These are phyloP conservation scores for Allomyces javanicus DNA, from an alignment of 192 early-diverging fungal species.

Conservation along the genomic window DNA sequence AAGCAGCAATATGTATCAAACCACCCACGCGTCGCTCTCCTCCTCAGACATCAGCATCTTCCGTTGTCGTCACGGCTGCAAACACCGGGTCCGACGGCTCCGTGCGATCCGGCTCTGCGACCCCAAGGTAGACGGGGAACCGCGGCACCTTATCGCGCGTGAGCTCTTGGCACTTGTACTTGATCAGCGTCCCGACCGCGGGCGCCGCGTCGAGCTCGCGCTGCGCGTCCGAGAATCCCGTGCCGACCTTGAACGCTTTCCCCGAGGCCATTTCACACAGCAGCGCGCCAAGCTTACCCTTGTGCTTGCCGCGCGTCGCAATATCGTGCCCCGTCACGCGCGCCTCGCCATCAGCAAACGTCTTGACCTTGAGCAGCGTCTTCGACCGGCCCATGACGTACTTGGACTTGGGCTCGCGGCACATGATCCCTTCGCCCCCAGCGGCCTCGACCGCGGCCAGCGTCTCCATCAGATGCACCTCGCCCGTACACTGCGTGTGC, in stretches of 20 bases:
- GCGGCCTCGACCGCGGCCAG: constrained; percentile 28
- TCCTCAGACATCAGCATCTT: no score
- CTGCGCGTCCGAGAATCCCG: constrained; percentile 40
- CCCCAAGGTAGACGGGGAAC: constrained; percentile 23
- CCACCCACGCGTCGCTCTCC: not conserved
- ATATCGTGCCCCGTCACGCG: constrained; percentile 29
- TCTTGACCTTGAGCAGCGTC: constrained; percentile 47
- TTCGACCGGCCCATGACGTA: constrained; percentile 27
- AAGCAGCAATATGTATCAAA: not conserved
- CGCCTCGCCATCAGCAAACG: constrained; percentile 51
- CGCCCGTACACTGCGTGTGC: constrained; percentile 18
- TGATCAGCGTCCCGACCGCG: constrained; percentile 20
- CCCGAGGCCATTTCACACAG: constrained; percentile 38
- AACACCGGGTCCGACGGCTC: not conserved
- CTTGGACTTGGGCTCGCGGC: constrained; percentile 16
- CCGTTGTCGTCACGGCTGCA: not conserved
- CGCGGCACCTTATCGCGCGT: constrained; percentile 16
- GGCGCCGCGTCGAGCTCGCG: constrained; percentile 27
- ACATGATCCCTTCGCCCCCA: constrained; percentile 56
- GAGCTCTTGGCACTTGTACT: constrained; percentile 25
- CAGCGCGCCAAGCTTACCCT: constrained; percentile 30
- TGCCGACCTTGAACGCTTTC: constrained; percentile 41
- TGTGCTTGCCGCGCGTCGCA: constrained; percentile 36
- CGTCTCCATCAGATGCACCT: constrained; percentile 20
- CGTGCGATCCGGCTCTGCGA: constrained; percentile 3